These are phyloP conservation scores for Oryza coarctata DNA, from an alignment of 176 grass and related monocot species.

Conservation along the genomic window DNA sequence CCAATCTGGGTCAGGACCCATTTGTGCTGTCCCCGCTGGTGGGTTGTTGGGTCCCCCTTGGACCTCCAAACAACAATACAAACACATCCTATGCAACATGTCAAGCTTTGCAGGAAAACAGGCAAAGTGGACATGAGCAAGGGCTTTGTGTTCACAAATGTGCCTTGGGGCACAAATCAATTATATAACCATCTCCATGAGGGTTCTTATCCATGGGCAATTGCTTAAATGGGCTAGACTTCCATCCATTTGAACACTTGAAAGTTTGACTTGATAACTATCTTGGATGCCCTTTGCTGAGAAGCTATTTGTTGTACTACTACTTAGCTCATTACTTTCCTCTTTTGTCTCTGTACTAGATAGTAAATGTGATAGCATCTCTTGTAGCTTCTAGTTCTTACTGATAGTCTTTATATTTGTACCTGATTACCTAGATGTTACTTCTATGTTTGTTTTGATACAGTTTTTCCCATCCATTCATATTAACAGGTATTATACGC, in stretches of 20 bases:
- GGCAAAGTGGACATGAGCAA: background rate
- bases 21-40: background rate
- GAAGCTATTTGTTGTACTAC: background rate
- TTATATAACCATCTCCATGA: background rate
- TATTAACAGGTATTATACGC: constrained; percentile 24
- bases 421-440: background rate
- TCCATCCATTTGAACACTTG: background rate
- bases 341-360: too few species aligned
- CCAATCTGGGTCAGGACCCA: background rate
- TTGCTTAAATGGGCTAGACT: background rate
- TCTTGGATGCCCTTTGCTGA: background rate
- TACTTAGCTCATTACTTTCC: background rate
- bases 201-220: background rate
- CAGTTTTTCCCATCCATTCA: background rate
- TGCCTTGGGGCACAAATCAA: background rate
- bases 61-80: background rate
- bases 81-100: background rate
- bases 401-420: background rate
- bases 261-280: background rate
- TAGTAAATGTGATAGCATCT: background rate
- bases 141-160: background rate
- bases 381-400: background rate
- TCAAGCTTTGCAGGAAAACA: background rate
- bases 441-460: background rate
- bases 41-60: background rate